Evolutionary conservation across 2,329 filamentous ascomycete species (phyloP), one percentile per base, ranked within the genome.

Genomic region (Botrytis porri): DNA sequence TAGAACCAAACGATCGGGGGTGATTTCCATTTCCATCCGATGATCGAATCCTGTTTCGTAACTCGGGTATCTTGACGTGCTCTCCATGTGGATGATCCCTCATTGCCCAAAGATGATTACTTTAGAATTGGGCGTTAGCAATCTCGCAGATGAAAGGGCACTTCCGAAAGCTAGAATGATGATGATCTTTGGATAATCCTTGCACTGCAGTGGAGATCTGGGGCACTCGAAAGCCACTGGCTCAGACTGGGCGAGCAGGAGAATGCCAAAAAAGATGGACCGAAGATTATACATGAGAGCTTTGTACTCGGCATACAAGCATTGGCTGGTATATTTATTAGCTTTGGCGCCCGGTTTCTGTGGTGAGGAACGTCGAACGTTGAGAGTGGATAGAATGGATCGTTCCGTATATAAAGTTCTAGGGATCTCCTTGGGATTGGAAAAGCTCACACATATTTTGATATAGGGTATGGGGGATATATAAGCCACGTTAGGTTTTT

Each of bases 381-480:
- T 37, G 59, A 63, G 61, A 63, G 39, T 41, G 61, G 61, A 41
- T 62, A n/a, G 51, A 51, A n/a, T 51, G 48, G 48, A 51, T 51
- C 25, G 37, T 62, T 41, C 37, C 37, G 60, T 39, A 20, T 62
- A 10, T 54, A 1, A 60, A 39, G 8, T 62, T 41, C 61, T 43
- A 62, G 61, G 61, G 16, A 62, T 41, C 37, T 41, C 60, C 37
- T 62, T 62, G 60, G 60, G n/a, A 54, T 20, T 62, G 37, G 18
- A 5, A 37, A 41, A 41, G 60, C 60, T 62, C 16, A 37, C 7
- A 41, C 25, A 41, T 12, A 14, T 37, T 29, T 20, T 41, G 61
- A 43, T 63, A 43, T 63, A 63, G 37, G 60, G 61, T 29, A 63
- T 63, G 61, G 61, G 60, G 61, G 61, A 39, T 63, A 63, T 63